A percentile compares a stretch with the other conserved stretches of the same genome.
Conservation (phyloP, 2,329 filamentous ascomycete genomes). For the Verticillium longisporum region DNA sequence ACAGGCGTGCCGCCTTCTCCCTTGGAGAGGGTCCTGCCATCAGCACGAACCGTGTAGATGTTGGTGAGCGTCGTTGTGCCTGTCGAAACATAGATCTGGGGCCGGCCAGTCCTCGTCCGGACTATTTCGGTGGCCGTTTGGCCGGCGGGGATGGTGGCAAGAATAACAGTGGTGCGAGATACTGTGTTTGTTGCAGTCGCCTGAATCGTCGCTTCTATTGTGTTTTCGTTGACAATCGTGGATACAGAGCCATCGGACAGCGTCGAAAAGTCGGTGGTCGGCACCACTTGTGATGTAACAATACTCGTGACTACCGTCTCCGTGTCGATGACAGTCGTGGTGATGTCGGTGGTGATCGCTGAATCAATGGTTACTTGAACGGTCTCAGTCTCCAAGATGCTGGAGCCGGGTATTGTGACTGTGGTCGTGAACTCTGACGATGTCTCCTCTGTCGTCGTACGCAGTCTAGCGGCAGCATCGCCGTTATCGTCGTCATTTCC, state of each 20-base stretch:
- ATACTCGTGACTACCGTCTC: neutral
- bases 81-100: conserved; percentile 8
- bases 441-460: neutral
- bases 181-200: neutral
- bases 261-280: neutral
- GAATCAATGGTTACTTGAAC: neutral
- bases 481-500: neutral
- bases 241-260: neutral
- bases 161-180: neutral
- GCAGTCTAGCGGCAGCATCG: neutral
- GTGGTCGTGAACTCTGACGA: neutral
- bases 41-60: conserved; percentile 8
- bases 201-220: neutral
- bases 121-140: neutral
- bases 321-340: neutral
- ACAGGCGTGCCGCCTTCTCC: conserved; percentile 7
- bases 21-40: conserved; percentile 1
- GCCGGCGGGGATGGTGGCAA: neutral
- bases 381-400: neutral
- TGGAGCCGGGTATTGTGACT: neutral
- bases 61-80: conserved; percentile 15
- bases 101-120: neutral
- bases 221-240: neutral
- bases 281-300: neutral
- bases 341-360: neutral